Percentiles rank a stretch among this genome's conserved stretches.
Conservation (phyloP, 2,329 filamentous ascomycete species). For the Metarhizium brunneum region DNA sequence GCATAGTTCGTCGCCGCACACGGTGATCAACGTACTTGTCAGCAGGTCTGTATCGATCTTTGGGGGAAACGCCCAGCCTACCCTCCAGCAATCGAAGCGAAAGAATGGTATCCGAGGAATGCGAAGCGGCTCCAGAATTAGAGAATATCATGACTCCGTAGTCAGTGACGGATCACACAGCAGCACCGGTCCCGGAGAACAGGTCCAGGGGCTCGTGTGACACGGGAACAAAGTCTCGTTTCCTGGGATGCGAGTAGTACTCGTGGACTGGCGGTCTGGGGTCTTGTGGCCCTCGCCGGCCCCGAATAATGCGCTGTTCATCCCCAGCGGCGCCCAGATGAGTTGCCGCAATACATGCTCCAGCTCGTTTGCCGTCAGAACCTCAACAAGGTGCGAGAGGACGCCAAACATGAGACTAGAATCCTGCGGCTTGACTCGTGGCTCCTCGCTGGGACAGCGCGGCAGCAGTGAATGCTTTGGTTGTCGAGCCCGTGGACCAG, state of each 20-base stretch:
- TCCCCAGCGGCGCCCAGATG: slow-evolving; percentile 36
- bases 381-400: slow-evolving; percentile 35
- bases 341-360: slow-evolving; percentile 29
- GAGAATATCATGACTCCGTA: slow-evolving; percentile 26
- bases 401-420: slow-evolving; percentile 40
- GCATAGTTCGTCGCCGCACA: not conserved
- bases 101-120: slow-evolving; percentile 16
- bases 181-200: slow-evolving; percentile 26
- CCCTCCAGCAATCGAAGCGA: slow-evolving; percentile 20
- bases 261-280: slow-evolving; percentile 26
- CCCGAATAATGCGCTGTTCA: slow-evolving; percentile 31
- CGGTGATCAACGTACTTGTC: not conserved
- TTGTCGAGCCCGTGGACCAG: not conserved
- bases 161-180: slow-evolving; percentile 38
- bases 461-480: slow-evolving; percentile 29
- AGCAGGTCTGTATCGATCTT: slow-evolving; percentile 9
- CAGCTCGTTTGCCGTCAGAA: slow-evolving; percentile 25
- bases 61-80: slow-evolving; percentile 11
- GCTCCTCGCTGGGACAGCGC: slow-evolving; percentile 32
- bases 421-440: slow-evolving; percentile 37
- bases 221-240: not conserved
- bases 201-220: not conserved
- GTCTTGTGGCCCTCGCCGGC: slow-evolving; percentile 16
- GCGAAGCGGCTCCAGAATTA: slow-evolving; percentile 34
- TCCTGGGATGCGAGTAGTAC: slow-evolving; percentile 24